Evolutionary conservation across 225 moss, liverwort and hornwort genomes (phyloP).

Genomic region (Marchantia paleacea): DNA sequence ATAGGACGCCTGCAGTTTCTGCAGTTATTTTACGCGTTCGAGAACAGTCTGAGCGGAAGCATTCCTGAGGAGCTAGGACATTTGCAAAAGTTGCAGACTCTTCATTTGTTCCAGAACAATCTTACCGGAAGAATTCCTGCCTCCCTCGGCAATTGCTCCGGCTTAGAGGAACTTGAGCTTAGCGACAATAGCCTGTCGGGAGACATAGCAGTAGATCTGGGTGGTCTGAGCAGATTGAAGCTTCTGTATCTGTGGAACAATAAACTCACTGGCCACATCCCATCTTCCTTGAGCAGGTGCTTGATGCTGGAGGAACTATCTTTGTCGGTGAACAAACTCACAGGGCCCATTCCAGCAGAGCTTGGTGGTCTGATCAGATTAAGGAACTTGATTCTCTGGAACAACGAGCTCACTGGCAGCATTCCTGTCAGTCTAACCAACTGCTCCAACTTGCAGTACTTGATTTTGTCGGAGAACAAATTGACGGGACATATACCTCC

Average conservation of each 20-base stretch:
- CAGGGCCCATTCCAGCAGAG: not conserved
- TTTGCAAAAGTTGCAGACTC: not conserved
- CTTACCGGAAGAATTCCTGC: slow-evolving; percentile 30
- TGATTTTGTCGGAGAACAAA: not conserved
- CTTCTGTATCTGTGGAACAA: not conserved
- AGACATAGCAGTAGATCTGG: not conserved
- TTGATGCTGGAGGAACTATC: too few species aligned
- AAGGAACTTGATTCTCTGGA: not conserved
- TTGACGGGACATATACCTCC: not conserved
- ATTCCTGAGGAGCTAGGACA: slow-evolving; percentile 22
- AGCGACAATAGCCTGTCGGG: not conserved
- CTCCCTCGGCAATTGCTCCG: slow-evolving; percentile 10
- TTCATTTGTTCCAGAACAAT: slow-evolving; percentile 24
- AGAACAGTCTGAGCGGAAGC: slow-evolving; percentile 17
- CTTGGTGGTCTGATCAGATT: too few species aligned
- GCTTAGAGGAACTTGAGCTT: not conserved
- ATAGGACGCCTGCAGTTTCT: too few species aligned
- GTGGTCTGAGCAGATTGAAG: not conserved
- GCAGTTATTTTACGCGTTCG: slow-evolving; percentile 2
- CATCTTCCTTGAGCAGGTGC: too few species aligned
- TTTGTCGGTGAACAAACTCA: too few species aligned
- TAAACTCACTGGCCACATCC: not conserved
- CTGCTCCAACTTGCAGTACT: too few species aligned
- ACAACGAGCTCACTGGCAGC: slow-evolving; percentile 5
- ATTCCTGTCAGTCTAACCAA: not conserved